Base-by-base conservation (phyloP, 225 moss, liverwort and hornwort genomes). In the Marchantia polymorpha region DNA sequence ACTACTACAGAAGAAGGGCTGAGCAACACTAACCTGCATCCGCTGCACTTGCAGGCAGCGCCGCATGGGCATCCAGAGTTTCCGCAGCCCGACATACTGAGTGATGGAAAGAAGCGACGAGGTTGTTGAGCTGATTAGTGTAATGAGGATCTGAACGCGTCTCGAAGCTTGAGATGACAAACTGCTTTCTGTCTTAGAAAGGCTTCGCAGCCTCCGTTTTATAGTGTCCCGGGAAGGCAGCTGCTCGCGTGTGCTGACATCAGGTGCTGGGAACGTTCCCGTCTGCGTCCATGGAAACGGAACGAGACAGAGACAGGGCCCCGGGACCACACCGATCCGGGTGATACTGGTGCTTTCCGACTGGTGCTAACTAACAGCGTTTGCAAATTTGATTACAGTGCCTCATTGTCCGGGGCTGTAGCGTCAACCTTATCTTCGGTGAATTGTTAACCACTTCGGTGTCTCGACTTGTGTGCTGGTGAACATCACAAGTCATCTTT, bases 71-170 rank as follows among this genome's bases (percentile, higher is more conserved):
- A 79, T 69, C 79, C 79, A 70, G 31, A n/a, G 69, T 69, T 70
- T 68, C 79, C 79, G 69, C 79, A 79, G 79, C 79, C 79, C 54
- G 79, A 79, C 79, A 79, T 79, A 55, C 70, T 79, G 52, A 23
- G 25, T 58, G 58, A 19, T 75, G 39, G 58, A 15, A 54, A 27
- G 0, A 31, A 52, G 55, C 7, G 55, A 10, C 16, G 29, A 13
- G 55, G 58, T 3, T 56, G 12, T 26, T 7, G 19, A 25, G 14
- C 6, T 55, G 30, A 54, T 26, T 73, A 31, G 14, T 14, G 16
- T 12, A 7, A 9, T 30, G 31, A 7, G 15, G 54, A 74, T 3
- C 47, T 56, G 54, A 30, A 19, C 29, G 52, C 13, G 47, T 31
- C 74, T 54, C 16, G 30, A 31, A 56, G 29, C 74, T 56, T 74